Evolutionary conservation across 148 eudicot genomes (phyloP).

Genomic region (Rhododendron ferrugineum): DNA sequence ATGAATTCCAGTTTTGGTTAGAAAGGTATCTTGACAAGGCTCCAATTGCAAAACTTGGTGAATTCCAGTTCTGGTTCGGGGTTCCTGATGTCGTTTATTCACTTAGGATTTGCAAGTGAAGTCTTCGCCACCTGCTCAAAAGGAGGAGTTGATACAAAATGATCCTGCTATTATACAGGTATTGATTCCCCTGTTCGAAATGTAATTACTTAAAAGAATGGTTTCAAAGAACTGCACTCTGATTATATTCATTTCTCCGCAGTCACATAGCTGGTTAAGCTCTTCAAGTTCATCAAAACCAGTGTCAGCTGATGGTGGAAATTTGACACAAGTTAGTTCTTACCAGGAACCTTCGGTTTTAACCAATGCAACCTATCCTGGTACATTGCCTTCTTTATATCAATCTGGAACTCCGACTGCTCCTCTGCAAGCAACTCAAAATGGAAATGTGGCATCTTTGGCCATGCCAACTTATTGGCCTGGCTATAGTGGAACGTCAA

Average conservation of each 20-base stretch:
- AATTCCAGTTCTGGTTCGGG: too few relatives aligned
- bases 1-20: background rate
- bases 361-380: constrained; percentile 10
- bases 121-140: constrained; percentile 26
- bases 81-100: background rate
- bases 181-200: background rate
- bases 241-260: constrained; percentile 1
- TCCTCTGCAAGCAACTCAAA: constrained; percentile 9
- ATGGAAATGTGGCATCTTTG: constrained; percentile 13
- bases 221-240: background rate
- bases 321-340: constrained; percentile 10
- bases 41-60: background rate
- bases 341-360: constrained; percentile 15
- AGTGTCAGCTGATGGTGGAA: constrained; percentile 15
- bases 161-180: constrained; percentile 49
- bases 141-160: constrained; percentile 22
- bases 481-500: constrained; percentile 22
- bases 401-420: constrained; percentile 19
- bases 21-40: background rate
- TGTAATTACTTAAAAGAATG: background rate
- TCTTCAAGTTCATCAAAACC: constrained; percentile 24
- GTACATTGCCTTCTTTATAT: constrained; percentile 12
- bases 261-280: constrained; percentile 19
- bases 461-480: constrained; percentile 19
- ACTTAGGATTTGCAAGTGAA: constrained; percentile 42